Conservation (phyloP, 768 basidiomycete genomes). For the Russula dissimulans region DNA sequence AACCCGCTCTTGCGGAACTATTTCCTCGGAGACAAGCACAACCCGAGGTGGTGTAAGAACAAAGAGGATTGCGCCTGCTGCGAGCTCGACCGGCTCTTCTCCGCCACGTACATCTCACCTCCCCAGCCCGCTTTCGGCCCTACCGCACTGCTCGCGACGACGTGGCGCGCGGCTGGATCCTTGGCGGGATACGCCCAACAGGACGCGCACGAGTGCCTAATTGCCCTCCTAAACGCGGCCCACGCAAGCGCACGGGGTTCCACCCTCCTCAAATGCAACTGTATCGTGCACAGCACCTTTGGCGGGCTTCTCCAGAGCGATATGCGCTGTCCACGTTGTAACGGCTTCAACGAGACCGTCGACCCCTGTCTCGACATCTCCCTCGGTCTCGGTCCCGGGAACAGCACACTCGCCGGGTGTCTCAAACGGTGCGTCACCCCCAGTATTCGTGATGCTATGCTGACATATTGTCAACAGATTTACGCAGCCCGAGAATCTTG, state of each 20-base stretch:
- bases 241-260: slow-evolving; percentile 69
- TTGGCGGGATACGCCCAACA: slow-evolving; percentile 91
- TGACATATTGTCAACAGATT: slow-evolving; percentile 39
- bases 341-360: slow-evolving; percentile 62
- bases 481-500: slow-evolving; percentile 79
- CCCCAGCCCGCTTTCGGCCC: slow-evolving; percentile 59
- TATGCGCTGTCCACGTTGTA: slow-evolving; percentile 81
- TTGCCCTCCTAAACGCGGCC: slow-evolving; percentile 76
- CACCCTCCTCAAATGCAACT: slow-evolving; percentile 75
- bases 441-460: background rate
- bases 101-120: slow-evolving; percentile 51
- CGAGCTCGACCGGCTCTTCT: slow-evolving; percentile 84
- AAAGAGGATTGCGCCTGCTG: slow-evolving; percentile 74
- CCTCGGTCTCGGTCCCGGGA: slow-evolving; percentile 61
- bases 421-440: slow-evolving; percentile 48
- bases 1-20: slow-evolving; percentile 86
- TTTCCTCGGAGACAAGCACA: slow-evolving; percentile 88
- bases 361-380: slow-evolving; percentile 91
- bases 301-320: slow-evolving; percentile 82
- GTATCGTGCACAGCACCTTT: slow-evolving; percentile 87
- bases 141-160: slow-evolving; percentile 69
- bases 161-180: slow-evolving; percentile 73
- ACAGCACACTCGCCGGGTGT: slow-evolving; percentile 63
- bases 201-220: slow-evolving; percentile 87
- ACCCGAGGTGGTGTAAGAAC: slow-evolving; percentile 61